A percentile compares a stretch with the other conserved stretches of the same genome.
Evolutionary conservation across 1,284 basidiomycete genomes (phyloP).

Genomic region (Boletus sp.): DNA sequence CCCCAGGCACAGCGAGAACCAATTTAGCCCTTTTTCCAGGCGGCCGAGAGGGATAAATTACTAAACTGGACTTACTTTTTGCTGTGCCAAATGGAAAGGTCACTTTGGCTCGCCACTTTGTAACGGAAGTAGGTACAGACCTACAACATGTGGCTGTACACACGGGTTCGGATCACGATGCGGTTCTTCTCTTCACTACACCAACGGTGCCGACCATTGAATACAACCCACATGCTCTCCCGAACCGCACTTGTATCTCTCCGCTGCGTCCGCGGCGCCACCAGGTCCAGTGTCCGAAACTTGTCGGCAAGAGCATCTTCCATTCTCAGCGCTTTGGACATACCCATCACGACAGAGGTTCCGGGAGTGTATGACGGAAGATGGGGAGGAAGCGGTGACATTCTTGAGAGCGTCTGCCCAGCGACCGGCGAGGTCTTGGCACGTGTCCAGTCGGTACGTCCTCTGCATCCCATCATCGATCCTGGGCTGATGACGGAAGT

Average conservation of each 20-base stretch:
- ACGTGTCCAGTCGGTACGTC: conserved; percentile 57
- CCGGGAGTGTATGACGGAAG: conserved; percentile 73
- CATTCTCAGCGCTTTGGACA: conserved; percentile 60
- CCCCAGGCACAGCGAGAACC: conserved; percentile 13
- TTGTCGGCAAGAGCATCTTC: conserved; percentile 62
- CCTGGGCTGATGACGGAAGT: conserved; percentile 1
- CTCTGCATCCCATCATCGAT: neutral
- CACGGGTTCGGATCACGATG: conserved; percentile 5
- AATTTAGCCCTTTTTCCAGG: neutral
- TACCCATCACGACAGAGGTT: conserved; percentile 51
- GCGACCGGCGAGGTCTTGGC: conserved; percentile 75
- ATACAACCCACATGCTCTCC: conserved; percentile 17
- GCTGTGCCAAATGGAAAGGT: neutral
- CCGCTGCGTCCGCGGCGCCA: conserved; percentile 3
- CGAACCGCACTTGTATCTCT: conserved; percentile 19
- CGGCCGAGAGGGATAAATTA: neutral
- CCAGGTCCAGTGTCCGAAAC: conserved; percentile 25
- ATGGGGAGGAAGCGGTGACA: conserved; percentile 73
- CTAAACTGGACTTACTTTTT: neutral
- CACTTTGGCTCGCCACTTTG: too few species aligned
- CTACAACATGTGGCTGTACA: neutral
- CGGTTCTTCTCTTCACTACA: neutral
- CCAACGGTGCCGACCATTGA: neutral
- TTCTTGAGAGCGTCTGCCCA: conserved; percentile 67
- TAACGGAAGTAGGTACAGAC: too few species aligned